Conservation (phyloP, 768 basidiomycete genomes). For the Boletus fagicola region DNA sequence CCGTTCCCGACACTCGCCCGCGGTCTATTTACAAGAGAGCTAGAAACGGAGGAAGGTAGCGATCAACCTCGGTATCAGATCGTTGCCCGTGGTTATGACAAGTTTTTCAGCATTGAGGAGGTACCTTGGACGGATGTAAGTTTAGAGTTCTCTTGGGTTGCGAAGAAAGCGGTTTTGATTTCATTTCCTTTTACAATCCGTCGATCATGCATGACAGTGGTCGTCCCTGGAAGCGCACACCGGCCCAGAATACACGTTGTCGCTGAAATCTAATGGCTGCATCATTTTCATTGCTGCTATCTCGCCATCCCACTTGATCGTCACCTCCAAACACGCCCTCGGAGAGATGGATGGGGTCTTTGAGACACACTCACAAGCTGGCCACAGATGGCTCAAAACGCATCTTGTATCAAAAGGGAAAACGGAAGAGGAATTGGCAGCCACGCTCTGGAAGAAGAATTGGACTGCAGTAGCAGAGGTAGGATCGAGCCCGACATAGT, state of each 20-base stretch:
- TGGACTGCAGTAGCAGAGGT: constrained; percentile 94
- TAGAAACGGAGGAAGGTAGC: constrained; percentile 32
- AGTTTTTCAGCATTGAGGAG: constrained; percentile 98
- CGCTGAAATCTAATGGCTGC: constrained; percentile 94
- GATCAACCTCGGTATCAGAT: constrained; percentile 53
- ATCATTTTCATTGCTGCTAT: constrained; percentile 94
- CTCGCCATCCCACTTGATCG: constrained; percentile 65
- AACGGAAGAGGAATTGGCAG: constrained; percentile 74
- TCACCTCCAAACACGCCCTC: constrained; percentile 92
- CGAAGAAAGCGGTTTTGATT: background rate
- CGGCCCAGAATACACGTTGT: constrained; percentile 74
- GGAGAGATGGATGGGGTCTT: constrained; percentile 48
- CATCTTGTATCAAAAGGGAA: constrained; percentile 56
- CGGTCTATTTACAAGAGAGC: constrained; percentile 76
- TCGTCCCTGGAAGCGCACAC: constrained; percentile 65
- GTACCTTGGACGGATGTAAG: constrained; percentile 92
- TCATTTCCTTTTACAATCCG: background rate
- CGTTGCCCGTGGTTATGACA: constrained; percentile 92
- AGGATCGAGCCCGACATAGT: constrained; percentile 15
- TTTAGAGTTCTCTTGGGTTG: constrained; percentile 5
- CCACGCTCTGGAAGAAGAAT: constrained; percentile 71
- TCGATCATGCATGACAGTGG: constrained; percentile 58
- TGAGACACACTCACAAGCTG: constrained; percentile 76
- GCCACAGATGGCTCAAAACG: constrained; percentile 76
- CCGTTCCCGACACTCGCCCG: constrained; percentile 95